phyloP scores from a whole-genome alignment of 169 alveolate species.

The Cryptosporidium sp. region DNA sequence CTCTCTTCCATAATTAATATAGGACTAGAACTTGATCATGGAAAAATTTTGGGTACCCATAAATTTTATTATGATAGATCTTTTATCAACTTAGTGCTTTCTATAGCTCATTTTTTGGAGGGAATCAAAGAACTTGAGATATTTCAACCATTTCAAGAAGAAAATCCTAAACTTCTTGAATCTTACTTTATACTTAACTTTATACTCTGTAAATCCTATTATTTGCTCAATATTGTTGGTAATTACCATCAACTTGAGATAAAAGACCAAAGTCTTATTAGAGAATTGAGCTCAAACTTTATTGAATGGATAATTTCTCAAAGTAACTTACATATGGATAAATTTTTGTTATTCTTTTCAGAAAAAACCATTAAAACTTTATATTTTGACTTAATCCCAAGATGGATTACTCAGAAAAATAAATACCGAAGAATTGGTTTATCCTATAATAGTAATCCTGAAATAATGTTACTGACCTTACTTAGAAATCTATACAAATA shows the following conservation, averaged over 20 bases:
- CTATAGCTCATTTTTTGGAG: background rate
- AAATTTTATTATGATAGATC: background rate
- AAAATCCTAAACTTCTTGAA: slow-evolving; percentile 9
- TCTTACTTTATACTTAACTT: slow-evolving; percentile 22
- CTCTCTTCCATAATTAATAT: slow-evolving; percentile 11
- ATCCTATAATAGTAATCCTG: background rate
- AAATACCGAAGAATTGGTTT: background rate
- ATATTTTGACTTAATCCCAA: background rate
- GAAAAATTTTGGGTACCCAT: background rate
- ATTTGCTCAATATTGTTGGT: background rate
- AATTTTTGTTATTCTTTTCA: background rate
- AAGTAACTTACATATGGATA: background rate
- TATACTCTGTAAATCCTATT: slow-evolving; percentile 4
- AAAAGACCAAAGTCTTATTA: background rate
- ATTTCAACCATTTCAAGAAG: background rate
- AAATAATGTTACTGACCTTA: background rate
- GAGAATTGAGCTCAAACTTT: background rate
- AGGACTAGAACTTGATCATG: slow-evolving; percentile 1
- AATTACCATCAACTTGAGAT: background rate
- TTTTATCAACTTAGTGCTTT: background rate
- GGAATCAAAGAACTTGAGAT: background rate
- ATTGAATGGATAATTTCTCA: background rate
- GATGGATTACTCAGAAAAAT: background rate
- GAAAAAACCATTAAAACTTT: background rate
- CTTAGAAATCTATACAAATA: slow-evolving; percentile 1